phyloP scores from a whole-genome alignment of 352 stramenopile genomes.

The Phytophthora nicotianae region DNA sequence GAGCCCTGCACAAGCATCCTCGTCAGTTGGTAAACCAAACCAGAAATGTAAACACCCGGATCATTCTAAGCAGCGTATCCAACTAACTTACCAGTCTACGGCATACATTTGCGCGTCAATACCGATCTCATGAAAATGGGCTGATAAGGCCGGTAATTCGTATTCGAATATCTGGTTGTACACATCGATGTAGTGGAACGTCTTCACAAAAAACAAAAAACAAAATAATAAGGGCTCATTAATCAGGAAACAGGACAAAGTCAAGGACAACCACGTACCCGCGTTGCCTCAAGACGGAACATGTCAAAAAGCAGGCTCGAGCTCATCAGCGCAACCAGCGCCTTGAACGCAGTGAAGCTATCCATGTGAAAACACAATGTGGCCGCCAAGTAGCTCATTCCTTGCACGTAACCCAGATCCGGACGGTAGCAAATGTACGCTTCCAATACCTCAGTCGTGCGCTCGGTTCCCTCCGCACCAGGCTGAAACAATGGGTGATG shows the following conservation, averaged over 20 bases:
- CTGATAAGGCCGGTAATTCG: constrained; percentile 65
- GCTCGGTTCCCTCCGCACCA: constrained; percentile 70
- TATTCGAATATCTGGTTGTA: constrained; percentile 86
- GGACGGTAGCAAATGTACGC: constrained; percentile 89
- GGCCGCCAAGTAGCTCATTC: constrained; percentile 89
- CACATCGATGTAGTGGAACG: constrained; percentile 82
- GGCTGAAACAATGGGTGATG: constrained; percentile 81
- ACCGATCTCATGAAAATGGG: constrained; percentile 70
- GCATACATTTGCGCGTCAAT: constrained; percentile 90
- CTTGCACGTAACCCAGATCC: constrained; percentile 86
- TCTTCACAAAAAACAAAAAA: constrained; percentile 41
- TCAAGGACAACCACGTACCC: constrained; percentile 47
- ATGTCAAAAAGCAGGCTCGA: constrained; percentile 89
- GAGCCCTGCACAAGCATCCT: constrained; percentile 46
- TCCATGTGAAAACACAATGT: constrained; percentile 89
- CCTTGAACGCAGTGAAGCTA: constrained; percentile 88
- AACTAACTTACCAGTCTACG: constrained; percentile 79
- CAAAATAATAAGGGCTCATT: constrained; percentile 9
- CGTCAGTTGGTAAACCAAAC: background rate
- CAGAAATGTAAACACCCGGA: background rate
- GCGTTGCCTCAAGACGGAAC: constrained; percentile 81
- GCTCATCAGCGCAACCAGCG: constrained; percentile 81
- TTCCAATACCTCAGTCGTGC: constrained; percentile 82
- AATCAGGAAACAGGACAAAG: constrained; percentile 1
- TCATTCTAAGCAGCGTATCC: constrained; percentile 31